Base-by-base conservation (phyloP, 148 eudicot genomes). In the Talinum fruticosum region DNA sequence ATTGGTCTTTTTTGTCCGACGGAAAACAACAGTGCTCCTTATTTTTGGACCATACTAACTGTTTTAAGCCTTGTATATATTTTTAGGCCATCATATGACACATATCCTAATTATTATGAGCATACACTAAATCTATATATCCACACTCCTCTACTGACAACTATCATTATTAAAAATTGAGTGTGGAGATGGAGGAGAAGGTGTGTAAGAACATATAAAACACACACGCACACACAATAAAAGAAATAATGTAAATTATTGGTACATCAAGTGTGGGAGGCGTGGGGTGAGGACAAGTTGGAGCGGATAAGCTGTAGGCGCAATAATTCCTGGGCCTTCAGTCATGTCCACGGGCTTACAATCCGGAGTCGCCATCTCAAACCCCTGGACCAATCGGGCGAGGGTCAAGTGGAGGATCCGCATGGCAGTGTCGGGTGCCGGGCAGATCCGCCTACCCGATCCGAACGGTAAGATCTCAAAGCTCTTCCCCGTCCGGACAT, bases 281-380 rank as follows among this genome's bases (percentile, higher is more conserved):
- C 79, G 64, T 21, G 79, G 79, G 0, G 72, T 66, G 65, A 66
- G 64, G 8, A 44, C 18, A 47, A 76, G 72, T 45, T 47, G 47
- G 6, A 77, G 73, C 0, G 79, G 79, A 21, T 34, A n/a, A n/a
- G 66, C 73, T n/a, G 53, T 68, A 26, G 71, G 73, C 2, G 30
- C 38, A 32, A 72, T 77, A 8, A 68, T 54, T n/a, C 79, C 79
- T 21, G 12, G 71, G 73, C 79, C 71, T 37, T 69, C 73, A 51
- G 66, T 68, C 79, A 77, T 69, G 13, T 77, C 79, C 65, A 77
- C 73, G 0, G 72, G 38, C 71, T 36, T 36, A 34, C 14, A 23
- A 69, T 61, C 66, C 2, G 66, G 66, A 4, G 66, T 61, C 14
- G 19, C 26, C 32, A 61, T 8, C 66, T 21, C 66, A 61, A 61